These are phyloP conservation scores for Amphibolis antarctica DNA, from an alignment of 106 monocot species.

Conservation along the genomic window DNA sequence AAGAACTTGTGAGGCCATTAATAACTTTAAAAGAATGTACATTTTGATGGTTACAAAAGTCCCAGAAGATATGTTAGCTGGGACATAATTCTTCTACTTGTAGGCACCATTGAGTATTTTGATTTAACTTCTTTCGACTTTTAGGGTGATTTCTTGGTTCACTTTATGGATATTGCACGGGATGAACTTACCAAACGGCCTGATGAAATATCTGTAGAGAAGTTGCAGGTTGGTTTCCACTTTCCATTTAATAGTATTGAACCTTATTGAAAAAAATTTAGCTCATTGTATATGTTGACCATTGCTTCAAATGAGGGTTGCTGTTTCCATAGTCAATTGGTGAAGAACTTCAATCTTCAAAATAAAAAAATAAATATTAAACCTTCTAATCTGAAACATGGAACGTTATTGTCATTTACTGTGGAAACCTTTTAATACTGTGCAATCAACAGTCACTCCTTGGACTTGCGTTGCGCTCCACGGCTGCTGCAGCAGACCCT, in stretches of 20 bases:
- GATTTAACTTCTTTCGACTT: background rate
- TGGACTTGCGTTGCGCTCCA: slow-evolving; percentile 86
- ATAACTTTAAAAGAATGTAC: too few species aligned
- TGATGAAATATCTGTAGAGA: slow-evolving; percentile 85
- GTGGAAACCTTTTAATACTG: background rate
- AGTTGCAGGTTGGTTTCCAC: slow-evolving; percentile 52
- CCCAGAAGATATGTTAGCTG: too few species aligned
- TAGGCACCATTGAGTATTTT: too few species aligned
- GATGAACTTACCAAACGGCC: slow-evolving; percentile 88
- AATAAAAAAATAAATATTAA: background rate
- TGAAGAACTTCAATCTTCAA: too few species aligned
- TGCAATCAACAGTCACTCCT: slow-evolving; percentile 72
- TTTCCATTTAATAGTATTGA: background rate
- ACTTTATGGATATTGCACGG: slow-evolving; percentile 98
- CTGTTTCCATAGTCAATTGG: too few species aligned
- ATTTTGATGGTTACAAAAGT: too few species aligned
- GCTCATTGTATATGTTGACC: too few species aligned
- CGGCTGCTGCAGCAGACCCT: slow-evolving; percentile 86
- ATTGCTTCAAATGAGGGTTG: too few species aligned
- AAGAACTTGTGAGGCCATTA: too few species aligned
- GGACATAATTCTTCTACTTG: too few species aligned
- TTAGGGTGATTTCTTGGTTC: slow-evolving; percentile 97
- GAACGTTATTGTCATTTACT: background rate
- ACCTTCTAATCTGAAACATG: background rate
- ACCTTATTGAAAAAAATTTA: too few species aligned